Evolutionary conservation across 2,329 filamentous ascomycete genomes (phyloP), one percentile per base, ranked within the genome.

Genomic region (Beauveria scarabaeidicola): DNA sequence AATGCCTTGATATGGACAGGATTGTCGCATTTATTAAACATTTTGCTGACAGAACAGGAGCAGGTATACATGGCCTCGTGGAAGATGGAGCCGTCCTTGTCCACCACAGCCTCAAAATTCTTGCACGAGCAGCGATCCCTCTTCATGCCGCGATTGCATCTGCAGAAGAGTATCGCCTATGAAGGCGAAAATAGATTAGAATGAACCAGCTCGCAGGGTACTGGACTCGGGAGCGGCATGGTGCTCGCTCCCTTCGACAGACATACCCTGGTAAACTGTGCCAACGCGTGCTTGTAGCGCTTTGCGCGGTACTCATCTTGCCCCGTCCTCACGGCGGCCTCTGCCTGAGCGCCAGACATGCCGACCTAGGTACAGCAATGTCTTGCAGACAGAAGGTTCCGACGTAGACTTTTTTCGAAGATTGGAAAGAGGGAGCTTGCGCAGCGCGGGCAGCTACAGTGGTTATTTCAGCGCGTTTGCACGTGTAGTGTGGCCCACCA

Each of bases 1-100:
- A 77, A 66, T 3, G 75, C 74, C 59, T 73, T 70, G 43, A 76
- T 69, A 55, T 77, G 75, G 9, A 70, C 50, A 1, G 59, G 57
- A 15, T 74, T 69, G 57, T 73, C 69, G 51, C 75, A 77, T 59
- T 75, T 74, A 56, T 69, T 70, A 61, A 75, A 77, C 2, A 63
- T 72, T 47, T 67, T 72, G 13, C 72, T 69, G 6, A 73, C 71
- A 3, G 61, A 56, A 59, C 75, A 77, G 4, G 60, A 65, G 64
- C 75, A 77, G 10, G 67, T 71, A 57, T 73, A 71, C 69, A 75
- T 75, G 51, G 73, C 74, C 63, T 77, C 75, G 3, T 73, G 66
- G 62, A 75, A 76, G 25, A 77, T 72, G n/a, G 71, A 73, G 11
- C 69, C 70, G 32, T 67, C 66, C 32, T 70, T 65, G 1, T 55